Base-by-base conservation (phyloP, 495 filamentous ascomycete species). In the Talaromyces liani region DNA sequence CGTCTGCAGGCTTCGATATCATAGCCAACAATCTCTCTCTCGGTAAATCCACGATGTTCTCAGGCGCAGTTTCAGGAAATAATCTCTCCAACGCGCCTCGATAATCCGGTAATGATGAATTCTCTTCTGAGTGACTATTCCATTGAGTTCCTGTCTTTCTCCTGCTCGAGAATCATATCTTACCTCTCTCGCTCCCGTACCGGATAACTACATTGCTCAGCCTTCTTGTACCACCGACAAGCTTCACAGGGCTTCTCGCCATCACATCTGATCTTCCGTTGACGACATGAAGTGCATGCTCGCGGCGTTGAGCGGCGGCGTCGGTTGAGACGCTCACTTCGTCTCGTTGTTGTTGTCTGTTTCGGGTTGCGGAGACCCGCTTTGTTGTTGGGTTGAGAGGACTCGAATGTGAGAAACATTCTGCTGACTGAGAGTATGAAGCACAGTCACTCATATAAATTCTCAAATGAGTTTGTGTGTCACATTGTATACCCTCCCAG, bases 21-120 rank as follows among this genome's bases (percentile, higher is more conserved):
- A 84, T 67, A 61, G 82, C 77, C 27, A 85, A 67, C 27, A 85
- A 73, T 60, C 79, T 80, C 64, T 84, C 79, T 16, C 81, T 71
- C 0, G 80, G 67, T 57, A 85, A 59, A 57, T 77, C 73, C 9
- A 72, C 63, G 5, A 85, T 64, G 10, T 73, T 68, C 10, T 81
- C 77, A 0, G 77, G 75, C 5, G 71, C 45, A 14, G 70, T 49
- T 33, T 69, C 66, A 9, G 77, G 77, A 61, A 80, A 79, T 8
- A 80, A 63, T 54, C 69, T 77, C 22, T 73, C 69, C 7, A 80
- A 65, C 6, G 78, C 68, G 31, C 64, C 63, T 2, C 75, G 70
- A 58, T 78, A 80, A 47, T 78, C 73, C 49, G 77, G 73, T 36
- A 77, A 51, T 1, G 75, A 78, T 3, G 75, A 77, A 6, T 77